Conservation (phyloP, 1,139 yeast genomes). For the Geotrichum aggregatum region DNA sequence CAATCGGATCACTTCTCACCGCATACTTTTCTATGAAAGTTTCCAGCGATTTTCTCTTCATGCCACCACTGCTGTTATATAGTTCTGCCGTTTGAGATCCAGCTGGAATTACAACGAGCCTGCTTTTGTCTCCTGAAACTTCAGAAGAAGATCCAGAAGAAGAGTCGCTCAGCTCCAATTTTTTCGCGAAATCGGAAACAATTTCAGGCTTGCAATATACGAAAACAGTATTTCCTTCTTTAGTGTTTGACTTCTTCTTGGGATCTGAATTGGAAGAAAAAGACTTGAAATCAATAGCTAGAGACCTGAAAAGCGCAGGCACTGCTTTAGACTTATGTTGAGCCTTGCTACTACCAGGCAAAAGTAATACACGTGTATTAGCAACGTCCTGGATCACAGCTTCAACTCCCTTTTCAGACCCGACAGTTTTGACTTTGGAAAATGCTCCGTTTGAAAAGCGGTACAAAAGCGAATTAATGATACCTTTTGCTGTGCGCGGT, state of each 20-base stretch:
- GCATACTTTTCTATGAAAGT: constrained; percentile 33
- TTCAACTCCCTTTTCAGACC: constrained; percentile 14
- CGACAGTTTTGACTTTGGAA: constrained; percentile 13
- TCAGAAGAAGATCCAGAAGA: background rate
- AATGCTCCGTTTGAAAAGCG: constrained; percentile 1
- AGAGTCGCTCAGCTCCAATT: background rate
- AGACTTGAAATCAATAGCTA: constrained; percentile 67
- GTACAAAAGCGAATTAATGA: constrained; percentile 45
- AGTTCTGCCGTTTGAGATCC: constrained; percentile 26
- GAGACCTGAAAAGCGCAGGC: constrained; percentile 62
- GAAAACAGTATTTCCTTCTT: constrained; percentile 41
- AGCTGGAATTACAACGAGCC: constrained; percentile 31
- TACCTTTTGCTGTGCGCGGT: constrained; percentile 56
- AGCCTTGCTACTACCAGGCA: constrained; percentile 27
- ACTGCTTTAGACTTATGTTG: constrained; percentile 33
- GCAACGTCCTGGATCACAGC: constrained; percentile 25
- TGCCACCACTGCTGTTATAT: constrained; percentile 31
- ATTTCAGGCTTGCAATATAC: constrained; percentile 34
- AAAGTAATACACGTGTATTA: constrained; percentile 27
- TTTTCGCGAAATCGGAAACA: constrained; percentile 1
- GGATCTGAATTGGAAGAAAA: too few species aligned
- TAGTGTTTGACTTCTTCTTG: too few species aligned
- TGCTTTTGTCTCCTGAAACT: too few species aligned
- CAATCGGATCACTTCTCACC: constrained; percentile 18
- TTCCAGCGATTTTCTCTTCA: constrained; percentile 35